Evolutionary conservation across 1,284 basidiomycete genomes (phyloP).

Genomic region (Fomes fomentarius): DNA sequence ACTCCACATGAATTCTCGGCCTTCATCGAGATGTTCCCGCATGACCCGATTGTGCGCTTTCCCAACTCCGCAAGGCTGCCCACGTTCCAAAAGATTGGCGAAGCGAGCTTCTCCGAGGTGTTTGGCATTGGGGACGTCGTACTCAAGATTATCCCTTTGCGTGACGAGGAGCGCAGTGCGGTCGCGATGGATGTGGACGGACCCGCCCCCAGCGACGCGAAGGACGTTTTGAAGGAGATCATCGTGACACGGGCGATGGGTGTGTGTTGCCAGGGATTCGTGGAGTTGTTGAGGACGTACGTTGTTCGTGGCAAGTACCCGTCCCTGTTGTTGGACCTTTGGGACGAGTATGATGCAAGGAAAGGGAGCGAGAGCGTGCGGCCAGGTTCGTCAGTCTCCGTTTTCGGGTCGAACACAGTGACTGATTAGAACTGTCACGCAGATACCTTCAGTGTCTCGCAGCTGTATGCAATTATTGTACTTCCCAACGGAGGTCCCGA

Average conservation of each 20-base stretch:
- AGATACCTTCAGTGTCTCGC: slow-evolving; percentile 77
- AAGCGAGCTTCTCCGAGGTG: slow-evolving; percentile 98
- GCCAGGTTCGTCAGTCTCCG: slow-evolving; percentile 60
- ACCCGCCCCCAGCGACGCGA: slow-evolving; percentile 69
- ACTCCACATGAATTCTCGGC: slow-evolving; percentile 75
- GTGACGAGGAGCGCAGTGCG: slow-evolving; percentile 44
- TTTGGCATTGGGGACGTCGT: slow-evolving; percentile 87
- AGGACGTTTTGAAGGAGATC: slow-evolving; percentile 87
- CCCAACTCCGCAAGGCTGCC: neutral
- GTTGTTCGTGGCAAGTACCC: slow-evolving; percentile 90
- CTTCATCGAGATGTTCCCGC: slow-evolving; percentile 78
- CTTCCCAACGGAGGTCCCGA: slow-evolving; percentile 90
- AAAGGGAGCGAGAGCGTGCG: slow-evolving; percentile 85
- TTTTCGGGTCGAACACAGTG: neutral
- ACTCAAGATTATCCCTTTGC: slow-evolving; percentile 84
- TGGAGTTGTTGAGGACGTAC: slow-evolving; percentile 79
- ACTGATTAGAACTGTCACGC: neutral
- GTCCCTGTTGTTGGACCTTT: slow-evolving; percentile 72
- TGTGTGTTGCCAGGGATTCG: slow-evolving; percentile 74
- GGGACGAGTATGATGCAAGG: slow-evolving; percentile 80
- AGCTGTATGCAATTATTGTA: slow-evolving; percentile 87
- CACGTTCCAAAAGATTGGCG: slow-evolving; percentile 84
- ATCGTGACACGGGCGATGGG: slow-evolving; percentile 84
- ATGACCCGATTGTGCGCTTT: slow-evolving; percentile 59
- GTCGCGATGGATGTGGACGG: slow-evolving; percentile 55